Base-by-base conservation (phyloP, 768 basidiomycete genomes). In the Kwoniella newhampshirensis region DNA sequence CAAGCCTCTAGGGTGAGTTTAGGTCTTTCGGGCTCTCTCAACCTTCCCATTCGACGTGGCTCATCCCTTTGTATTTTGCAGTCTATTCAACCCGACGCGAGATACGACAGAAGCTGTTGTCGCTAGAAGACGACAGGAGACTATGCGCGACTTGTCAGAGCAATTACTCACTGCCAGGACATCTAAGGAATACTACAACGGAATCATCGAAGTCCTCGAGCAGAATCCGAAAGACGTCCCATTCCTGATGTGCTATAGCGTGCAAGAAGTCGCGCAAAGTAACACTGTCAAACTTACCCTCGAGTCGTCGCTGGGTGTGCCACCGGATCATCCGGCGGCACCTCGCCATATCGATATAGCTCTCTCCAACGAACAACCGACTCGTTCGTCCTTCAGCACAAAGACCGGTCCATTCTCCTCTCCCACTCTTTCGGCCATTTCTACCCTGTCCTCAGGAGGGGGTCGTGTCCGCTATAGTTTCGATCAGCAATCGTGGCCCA, bases 21-120 rank as follows among this genome's bases (percentile, higher is more conserved):
- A n/a, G 23, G 15, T 41, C 18, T 43, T 32, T 32, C 7, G 1
- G 44, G 20, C 49, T 4, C n/a, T n/a, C 23, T n/a, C 37, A 27
- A 32, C 8, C 5, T 18, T 25, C 30, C 15, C 7, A 17, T n/a
- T 9, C 49, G 13, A 39, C 23, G n/a, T n/a, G n/a, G n/a, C 36
- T 52, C 25, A 11, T 15, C 18, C 26, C 35, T 25, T 36, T 21
- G 8, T n/a, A n/a, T n/a, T 21, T 13, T 21, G 21, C 28, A 49
- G 60, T n/a, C 28, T 62, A 11, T 64, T 27, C 54, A 64, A 64
- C 35, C 53, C 53, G 15, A 62, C 59, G 5, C 51, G 44, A 3
- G 66, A 68, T n/a, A 59, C 52, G 25, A 68, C 66, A 3, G 50
- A 44, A 0, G 30, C 53, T 1, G 63, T 64, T 15, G n/a, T 68